Conservation (phyloP, 305 asterid genomes). For the Fraxinus sp. region DNA sequence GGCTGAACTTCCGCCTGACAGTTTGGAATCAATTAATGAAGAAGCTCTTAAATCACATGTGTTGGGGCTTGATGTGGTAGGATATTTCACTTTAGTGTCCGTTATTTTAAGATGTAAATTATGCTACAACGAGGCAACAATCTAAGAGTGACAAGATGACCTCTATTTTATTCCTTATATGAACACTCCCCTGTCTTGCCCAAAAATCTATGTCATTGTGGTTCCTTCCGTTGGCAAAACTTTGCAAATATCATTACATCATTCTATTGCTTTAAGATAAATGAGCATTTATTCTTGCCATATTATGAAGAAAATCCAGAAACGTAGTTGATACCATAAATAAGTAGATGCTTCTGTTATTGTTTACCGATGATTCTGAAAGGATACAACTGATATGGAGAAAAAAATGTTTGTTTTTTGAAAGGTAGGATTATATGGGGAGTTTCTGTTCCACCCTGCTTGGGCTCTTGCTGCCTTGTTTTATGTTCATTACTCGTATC, state of each 20-base stretch:
- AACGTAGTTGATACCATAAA: not conserved
- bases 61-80: constrained; percentile 73
- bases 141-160: not conserved
- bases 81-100: constrained; percentile 11
- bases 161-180: not conserved
- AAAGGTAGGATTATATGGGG: not conserved
- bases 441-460: not conserved
- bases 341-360: not conserved
- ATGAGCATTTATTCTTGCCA: not conserved
- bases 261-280: not conserved
- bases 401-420: constrained; percentile 6
- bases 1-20: constrained; percentile 53
- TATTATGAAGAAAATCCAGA: not conserved
- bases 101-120: constrained; percentile 2
- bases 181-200: too few relatives aligned
- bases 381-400: not conserved
- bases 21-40: constrained; percentile 52
- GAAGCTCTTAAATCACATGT: constrained; percentile 80
- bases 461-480: constrained; percentile 5
- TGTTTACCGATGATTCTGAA: not conserved
- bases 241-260: not conserved
- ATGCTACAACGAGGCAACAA: constrained; percentile 11
- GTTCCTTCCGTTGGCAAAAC: not conserved
- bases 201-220: not conserved
- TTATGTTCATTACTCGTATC: constrained; percentile 18